Base-by-base conservation (phyloP, 768 basidiomycete species). In the Naganishia randhawae region DNA sequence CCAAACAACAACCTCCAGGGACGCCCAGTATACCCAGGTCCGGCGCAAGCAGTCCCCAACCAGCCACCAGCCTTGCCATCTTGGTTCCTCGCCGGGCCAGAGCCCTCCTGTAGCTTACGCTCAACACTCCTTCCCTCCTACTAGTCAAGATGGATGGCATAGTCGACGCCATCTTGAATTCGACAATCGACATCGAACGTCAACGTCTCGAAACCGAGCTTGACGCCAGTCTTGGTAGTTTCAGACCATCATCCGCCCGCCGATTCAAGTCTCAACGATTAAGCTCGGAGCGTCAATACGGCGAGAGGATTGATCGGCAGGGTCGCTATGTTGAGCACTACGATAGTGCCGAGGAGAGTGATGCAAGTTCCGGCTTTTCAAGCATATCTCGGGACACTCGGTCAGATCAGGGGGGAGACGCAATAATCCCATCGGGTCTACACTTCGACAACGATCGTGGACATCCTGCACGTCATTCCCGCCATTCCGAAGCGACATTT, bases 91-190 rank as follows among this genome's bases (percentile, higher is more conserved):
- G 45, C 45, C 14, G 19, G 25, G 19, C 11, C 45, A 48, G n/a
- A n/a, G n/a, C n/a, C n/a, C n/a, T 31, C 51, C 51, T 53, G 10
- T 53, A 25, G 11, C 39, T 7, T 13, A 29, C 33, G 52, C 50
- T 55, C 50, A 22, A 62, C 63, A 10, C 85, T 85, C 22, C 83
- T 84, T 66, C 83, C 82, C 50, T 61, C 51, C 33, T 54, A 66
- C 84, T 83, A 71, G 80, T 86, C 69, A 87, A 85, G 76, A 81
- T 85, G 71, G 84, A 87, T 64, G 85, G 86, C 71, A 74, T 81
- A 50, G 84, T 87, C 69, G 80, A 81, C 2, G 84, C 85, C 7
- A 83, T 82, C 42, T 85, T 41, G 57, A 41, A 39, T 22, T 41
- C 37, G 1, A 16, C 29, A n/a, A 61, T 41, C n/a, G 57, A 61